Percentiles rank a stretch among this genome's conserved stretches.
phyloP scores from a whole-genome alignment of 1,284 basidiomycete genomes.

The Heterobasidion irregulare region DNA sequence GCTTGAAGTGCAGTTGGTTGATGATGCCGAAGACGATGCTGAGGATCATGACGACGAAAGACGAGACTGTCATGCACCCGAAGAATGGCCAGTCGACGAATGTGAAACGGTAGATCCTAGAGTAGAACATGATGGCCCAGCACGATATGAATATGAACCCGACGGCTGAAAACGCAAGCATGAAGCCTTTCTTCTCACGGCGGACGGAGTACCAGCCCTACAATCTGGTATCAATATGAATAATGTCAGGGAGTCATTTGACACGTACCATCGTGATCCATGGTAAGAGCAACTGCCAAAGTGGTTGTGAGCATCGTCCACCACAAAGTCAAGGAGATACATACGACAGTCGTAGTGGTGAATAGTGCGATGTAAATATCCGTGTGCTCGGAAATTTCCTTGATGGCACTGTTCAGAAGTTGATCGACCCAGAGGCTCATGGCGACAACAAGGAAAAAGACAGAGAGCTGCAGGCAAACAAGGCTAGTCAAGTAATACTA shows the following conservation, averaged over 20 bases:
- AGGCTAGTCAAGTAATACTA: constrained; percentile 49
- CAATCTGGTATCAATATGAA: neutral
- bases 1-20: constrained; percentile 38
- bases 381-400: constrained; percentile 32
- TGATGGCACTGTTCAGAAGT: constrained; percentile 23
- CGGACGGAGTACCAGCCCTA: constrained; percentile 50
- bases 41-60: constrained; percentile 36
- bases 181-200: constrained; percentile 32
- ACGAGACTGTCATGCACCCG: constrained; percentile 35
- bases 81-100: constrained; percentile 52
- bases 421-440: constrained; percentile 45
- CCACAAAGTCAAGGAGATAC: constrained; percentile 8
- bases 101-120: constrained; percentile 39
- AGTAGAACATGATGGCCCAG: constrained; percentile 47
- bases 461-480: constrained; percentile 48
- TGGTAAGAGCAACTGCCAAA: constrained; percentile 35
- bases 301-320: neutral
- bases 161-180: constrained; percentile 34
- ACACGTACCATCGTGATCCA: constrained; percentile 33
- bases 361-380: constrained; percentile 35
- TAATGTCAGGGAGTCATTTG: neutral
- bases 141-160: constrained; percentile 28
- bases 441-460: constrained; percentile 41
- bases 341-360: constrained; percentile 34
- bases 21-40: constrained; percentile 36